Evolutionary conservation across 768 basidiomycete genomes (phyloP), one percentile per base, ranked within the genome.

Genomic region (Xanthoconium stramineum): DNA sequence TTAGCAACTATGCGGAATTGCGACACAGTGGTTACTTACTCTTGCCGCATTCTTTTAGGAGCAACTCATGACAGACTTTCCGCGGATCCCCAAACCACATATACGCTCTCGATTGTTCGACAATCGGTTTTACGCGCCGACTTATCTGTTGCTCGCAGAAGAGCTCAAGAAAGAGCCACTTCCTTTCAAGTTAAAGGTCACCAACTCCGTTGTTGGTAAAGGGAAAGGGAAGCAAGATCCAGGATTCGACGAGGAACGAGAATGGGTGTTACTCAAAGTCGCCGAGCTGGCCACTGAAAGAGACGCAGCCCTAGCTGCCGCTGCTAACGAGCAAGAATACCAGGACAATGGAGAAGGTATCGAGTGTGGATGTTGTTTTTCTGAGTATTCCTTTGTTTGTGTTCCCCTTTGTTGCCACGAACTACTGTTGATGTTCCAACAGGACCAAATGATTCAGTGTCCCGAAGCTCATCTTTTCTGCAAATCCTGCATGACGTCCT

Each of bases 401-500:
- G 39, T 43, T 24, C 30, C 29, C 15, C 12, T 10, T 48, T 28
- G 36, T 49, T 56, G 35, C 42, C 51, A 30, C 30, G 17, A 54
- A 19, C 10, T 11, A 24, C 15, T 15, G 10, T 46, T 51, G 36
- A 64, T 42, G 12, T 40, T 37, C 51, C 46, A 29, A 20, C 64
- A 95, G 91, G 81, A 83, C 39, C 84, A 88, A 61, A 89, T 94
- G 86, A 78, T 91, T 2, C 93, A 95, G 72, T 96, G 94, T 63
- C 85, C 89, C 0, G 93, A 94, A 53, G 84, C 88, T 0, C 94
- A 97, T 68, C 81, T 94, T 3, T 97, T 96, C 74, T 96, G 94
- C 70, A 75, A 68, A 35, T 72, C 76, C 2, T 96, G 94, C 67
- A 80, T 91, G 71, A 80, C 72, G 1, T 72, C 79, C 3, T 89